These are phyloP conservation scores for Coemansia asiatica DNA, from an alignment of 192 early-diverging fungal species.

Conservation along the genomic window DNA sequence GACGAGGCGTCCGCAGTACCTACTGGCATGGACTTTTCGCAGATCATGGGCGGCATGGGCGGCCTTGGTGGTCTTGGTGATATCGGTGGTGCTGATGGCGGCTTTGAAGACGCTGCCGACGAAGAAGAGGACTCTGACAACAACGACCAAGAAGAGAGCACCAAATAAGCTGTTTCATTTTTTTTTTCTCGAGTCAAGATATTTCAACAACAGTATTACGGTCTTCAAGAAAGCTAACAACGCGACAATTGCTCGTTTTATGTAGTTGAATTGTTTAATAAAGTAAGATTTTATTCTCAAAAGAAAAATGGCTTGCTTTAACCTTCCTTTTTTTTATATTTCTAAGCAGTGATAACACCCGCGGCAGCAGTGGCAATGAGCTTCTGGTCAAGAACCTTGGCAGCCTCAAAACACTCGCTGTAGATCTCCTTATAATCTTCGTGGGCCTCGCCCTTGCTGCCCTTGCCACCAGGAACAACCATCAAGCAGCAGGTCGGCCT, in stretches of 20 bases:
- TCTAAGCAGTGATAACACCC: constrained; percentile 12
- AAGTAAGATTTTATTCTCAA: too few relatives aligned
- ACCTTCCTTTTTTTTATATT: not conserved
- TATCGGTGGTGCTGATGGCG: constrained; percentile 15
- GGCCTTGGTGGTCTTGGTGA: constrained; percentile 24
- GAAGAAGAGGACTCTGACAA: constrained; percentile 11
- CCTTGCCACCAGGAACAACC: constrained; percentile 81
- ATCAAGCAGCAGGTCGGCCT: constrained; percentile 91
- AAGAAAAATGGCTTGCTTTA: too few relatives aligned
- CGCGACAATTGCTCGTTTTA: too few relatives aligned
- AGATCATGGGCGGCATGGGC: constrained; percentile 49
- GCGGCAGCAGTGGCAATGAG: constrained; percentile 57
- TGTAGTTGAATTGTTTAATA: not conserved
- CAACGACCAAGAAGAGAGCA: not conserved
- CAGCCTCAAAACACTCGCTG: constrained; percentile 76
- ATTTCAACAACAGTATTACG: too few relatives aligned
- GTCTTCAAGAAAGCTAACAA: too few relatives aligned
- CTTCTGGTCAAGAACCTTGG: constrained; percentile 74
- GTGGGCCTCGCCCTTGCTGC: constrained; percentile 64
- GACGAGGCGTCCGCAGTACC: constrained; percentile 57
- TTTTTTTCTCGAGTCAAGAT: constrained; percentile 11
- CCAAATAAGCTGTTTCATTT: not conserved
- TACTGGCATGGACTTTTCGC: constrained; percentile 68
- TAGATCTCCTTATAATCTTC: constrained; percentile 86
- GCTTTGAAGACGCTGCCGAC: constrained; percentile 14